Evolutionary conservation across 2,329 filamentous ascomycete species (phyloP), one percentile per base, ranked within the genome.

Genomic region (Akanthomyces uredinophilus): DNA sequence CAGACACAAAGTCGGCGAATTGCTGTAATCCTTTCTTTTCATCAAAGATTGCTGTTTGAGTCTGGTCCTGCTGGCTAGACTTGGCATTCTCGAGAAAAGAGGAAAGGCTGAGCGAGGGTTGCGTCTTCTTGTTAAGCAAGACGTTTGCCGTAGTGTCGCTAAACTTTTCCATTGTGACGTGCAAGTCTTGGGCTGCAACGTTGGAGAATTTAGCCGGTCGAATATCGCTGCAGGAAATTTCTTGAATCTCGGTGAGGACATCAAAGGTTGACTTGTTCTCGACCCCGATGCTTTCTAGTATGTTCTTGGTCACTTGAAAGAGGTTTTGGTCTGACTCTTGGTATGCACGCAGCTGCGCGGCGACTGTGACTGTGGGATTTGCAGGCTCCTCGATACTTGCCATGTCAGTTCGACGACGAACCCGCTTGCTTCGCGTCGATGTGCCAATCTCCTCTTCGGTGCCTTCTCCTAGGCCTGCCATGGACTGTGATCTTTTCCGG

Each of bases 61-160:
- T 73, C 24, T 78, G 74, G 55, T 82, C 79, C 66, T 84, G 80
- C 0, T 82, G 78, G 4, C 79, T 79, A 0, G 81, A 76, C 65
- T 87, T 87, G 1, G 84, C 81, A 67, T 88, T 84, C 66, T 88
- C 86, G 4, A 88, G 77, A 66, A 88, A 88, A 4, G 84, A 85
- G 1, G 82, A 84, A 18, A 87, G 75, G 10, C 83, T 83, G 35
- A 84, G 73, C 13, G 79, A 78, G 0, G 80, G 76, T 24, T 78
- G 74, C 51, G 83, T 81, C 61, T 81, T 81, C 65, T 84, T 85
- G 64, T 75, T 80, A 14, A 85, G 71, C 13, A 87, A 70, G 5
- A 83, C 75, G 64, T 78, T 80, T 0, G 82, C 82, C 7, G 77
- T 77, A n/a, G 83, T 81, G 60, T 84, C 81, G 47, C 78, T 79